Base-by-base conservation (phyloP, 257 asterid species). In the Primulina eburnea region DNA sequence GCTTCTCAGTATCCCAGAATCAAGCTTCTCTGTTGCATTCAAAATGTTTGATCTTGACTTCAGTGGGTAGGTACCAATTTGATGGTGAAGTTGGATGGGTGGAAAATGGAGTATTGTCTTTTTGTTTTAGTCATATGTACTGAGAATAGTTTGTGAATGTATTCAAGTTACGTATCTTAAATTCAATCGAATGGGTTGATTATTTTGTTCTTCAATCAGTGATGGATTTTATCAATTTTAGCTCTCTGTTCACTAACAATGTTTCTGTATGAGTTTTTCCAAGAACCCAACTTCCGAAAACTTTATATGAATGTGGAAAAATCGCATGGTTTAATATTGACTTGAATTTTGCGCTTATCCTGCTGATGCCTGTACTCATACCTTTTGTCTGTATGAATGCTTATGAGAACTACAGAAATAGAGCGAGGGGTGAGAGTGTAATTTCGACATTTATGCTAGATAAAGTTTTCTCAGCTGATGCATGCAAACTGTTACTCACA, bases 21-120 rank as follows among this genome's bases (percentile, higher is more conserved):
- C 95, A 72, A 88, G 96, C 82, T 92, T 86, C 76, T 92, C 95
- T 2, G 94, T 89, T 84, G 88, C 95, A 69, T 92, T 92, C 87
- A 89, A 89, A 85, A 92, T 92, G 96, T 92, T 92, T 82, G 98
- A 92, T 73, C 92, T 81, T 62, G 95, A 89, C 81, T 80, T 88
- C 79, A 83, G 81, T 58, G 88, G 89, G 98, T 92, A 81, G 38
- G 90, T 78, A 56, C 65, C 71, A 63, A 14, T 75, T 63, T 74
- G 47, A 74, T 9, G 29, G 77, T 78, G 58, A 38, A 70, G 21
- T 59, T 77, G 38, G 67, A 38, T 79, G 50, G 63, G 50, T 66
- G 16, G 28, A 64, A 18, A 14, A 6, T 16, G 2, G 7, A 28
- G 64, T 60, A n/a, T 37, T 60, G 18, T 34, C 65, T 37, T 0